phyloP scores from a whole-genome alignment of 2,329 filamentous ascomycete genomes.

The Stachybotrys echinatus region DNA sequence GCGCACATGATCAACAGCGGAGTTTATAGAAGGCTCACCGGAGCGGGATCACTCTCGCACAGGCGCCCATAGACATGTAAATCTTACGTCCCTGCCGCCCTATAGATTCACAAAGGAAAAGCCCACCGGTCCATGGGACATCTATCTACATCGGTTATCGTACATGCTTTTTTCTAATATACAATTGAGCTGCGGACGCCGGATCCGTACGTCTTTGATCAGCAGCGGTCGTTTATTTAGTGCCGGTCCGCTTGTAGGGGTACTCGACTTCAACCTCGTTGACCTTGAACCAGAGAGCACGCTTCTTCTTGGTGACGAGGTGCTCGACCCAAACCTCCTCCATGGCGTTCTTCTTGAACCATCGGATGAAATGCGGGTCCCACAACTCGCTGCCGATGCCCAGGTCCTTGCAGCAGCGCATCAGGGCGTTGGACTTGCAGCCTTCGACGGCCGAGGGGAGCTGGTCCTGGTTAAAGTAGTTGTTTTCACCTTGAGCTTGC shows the following conservation, averaged over 20 bases:
- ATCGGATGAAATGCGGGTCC: constrained; percentile 87
- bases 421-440: constrained; percentile 94
- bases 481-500: constrained; percentile 89
- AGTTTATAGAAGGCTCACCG: no score
- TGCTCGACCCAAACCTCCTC: constrained; percentile 91
- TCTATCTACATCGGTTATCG: background rate
- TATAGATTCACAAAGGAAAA: background rate
- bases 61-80: no score
- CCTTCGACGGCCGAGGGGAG: constrained; percentile 94
- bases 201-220: background rate
- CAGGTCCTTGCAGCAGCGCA: constrained; percentile 97
- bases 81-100: background rate
- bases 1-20: no score
- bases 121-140: background rate
- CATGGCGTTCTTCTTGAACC: constrained; percentile 69
- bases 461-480: constrained; percentile 84
- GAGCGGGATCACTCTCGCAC: no score
- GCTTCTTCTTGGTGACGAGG: constrained; percentile 77
- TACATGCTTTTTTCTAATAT: background rate
- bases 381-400: constrained; percentile 93
- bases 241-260: constrained; percentile 49
- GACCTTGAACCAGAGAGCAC: constrained; percentile 81
- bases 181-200: background rate
- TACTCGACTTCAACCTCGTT: constrained; percentile 64
- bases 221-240: background rate